These are phyloP conservation scores for Pythium brachiatum DNA, from an alignment of 352 stramenopile genomes.

Conservation along the genomic window DNA sequence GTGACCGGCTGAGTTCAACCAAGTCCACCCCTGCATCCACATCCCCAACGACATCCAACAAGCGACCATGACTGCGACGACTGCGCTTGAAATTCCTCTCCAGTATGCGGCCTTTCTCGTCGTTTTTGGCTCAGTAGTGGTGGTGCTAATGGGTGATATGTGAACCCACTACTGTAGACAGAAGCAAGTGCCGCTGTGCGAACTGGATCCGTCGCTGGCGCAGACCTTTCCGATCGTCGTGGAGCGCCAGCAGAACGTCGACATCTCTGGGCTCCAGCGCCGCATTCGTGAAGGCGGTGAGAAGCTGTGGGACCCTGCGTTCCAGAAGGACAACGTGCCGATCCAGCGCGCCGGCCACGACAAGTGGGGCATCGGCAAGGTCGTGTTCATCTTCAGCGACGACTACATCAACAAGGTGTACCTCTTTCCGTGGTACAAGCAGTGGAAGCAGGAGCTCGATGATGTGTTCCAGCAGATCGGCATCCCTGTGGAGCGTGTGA, in stretches of 20 bases:
- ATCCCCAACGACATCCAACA: background rate
- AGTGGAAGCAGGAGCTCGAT: slow-evolving; percentile 68
- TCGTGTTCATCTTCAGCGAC: slow-evolving; percentile 98
- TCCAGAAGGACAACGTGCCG: slow-evolving; percentile 87
- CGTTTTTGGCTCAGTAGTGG: background rate
- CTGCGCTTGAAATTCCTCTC: slow-evolving; percentile 23
- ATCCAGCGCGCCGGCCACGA: slow-evolving; percentile 95
- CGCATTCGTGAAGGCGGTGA: slow-evolving; percentile 46
- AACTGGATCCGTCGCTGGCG: slow-evolving; percentile 44
- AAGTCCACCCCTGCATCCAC: slow-evolving; percentile 7
- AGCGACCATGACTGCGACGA: slow-evolving; percentile 14
- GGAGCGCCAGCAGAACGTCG: slow-evolving; percentile 53
- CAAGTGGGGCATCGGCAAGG: slow-evolving; percentile 97
- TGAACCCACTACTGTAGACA: slow-evolving; percentile 38
- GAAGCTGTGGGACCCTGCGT: slow-evolving; percentile 61
- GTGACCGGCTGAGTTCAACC: slow-evolving; percentile 9
- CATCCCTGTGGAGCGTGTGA: slow-evolving; percentile 80
- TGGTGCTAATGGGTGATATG: background rate
- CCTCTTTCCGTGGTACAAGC: slow-evolving; percentile 93
- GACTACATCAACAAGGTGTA: slow-evolving; percentile 97
- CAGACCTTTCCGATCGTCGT: slow-evolving; percentile 49
- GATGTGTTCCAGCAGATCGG: slow-evolving; percentile 90
- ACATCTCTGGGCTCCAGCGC: slow-evolving; percentile 61
- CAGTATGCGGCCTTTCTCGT: slow-evolving; percentile 2
- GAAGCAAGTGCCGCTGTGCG: slow-evolving; percentile 65